Conservation (phyloP, 805 yeast species). For the Hanseniaspora hatyaiensis region DNA sequence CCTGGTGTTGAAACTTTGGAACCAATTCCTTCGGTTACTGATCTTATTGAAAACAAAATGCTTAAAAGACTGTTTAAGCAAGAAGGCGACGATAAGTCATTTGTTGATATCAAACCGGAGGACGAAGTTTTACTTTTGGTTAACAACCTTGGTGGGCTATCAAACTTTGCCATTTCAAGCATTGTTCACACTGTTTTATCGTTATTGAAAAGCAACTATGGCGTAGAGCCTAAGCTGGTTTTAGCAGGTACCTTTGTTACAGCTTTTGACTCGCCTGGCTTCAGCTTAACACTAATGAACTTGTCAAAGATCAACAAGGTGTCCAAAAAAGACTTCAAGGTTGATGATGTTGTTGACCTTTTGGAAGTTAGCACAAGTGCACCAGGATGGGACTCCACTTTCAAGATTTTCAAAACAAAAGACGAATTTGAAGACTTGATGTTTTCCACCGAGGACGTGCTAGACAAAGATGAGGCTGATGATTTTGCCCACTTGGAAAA, state of each 20-base stretch:
- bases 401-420: slow-evolving; percentile 23
- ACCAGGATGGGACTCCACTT: slow-evolving; percentile 56
- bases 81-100: slow-evolving; percentile 65
- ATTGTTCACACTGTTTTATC: slow-evolving; percentile 51
- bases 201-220: slow-evolving; percentile 41
- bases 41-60: slow-evolving; percentile 45
- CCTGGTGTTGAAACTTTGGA: slow-evolving; percentile 56
- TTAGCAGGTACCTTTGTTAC: slow-evolving; percentile 75
- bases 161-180: slow-evolving; percentile 64
- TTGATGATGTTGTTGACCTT: slow-evolving; percentile 35
- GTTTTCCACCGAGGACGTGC: neutral
- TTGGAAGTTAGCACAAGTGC: slow-evolving; percentile 67
- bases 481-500: slow-evolving; percentile 27
- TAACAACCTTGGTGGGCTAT: slow-evolving; percentile 84
- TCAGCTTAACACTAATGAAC: slow-evolving; percentile 71
- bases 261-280: slow-evolving; percentile 85
- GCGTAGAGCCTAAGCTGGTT: slow-evolving; percentile 53
- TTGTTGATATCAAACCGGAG: slow-evolving; percentile 48
- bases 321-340: slow-evolving; percentile 28
- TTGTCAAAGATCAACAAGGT: slow-evolving; percentile 40
- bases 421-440: slow-evolving; percentile 27
- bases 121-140: slow-evolving; percentile 63
- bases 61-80: slow-evolving; percentile 49
- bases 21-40: slow-evolving; percentile 57
- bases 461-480: slow-evolving; percentile 20